A percentile compares a stretch with the other conserved stretches of the same genome.
Evolutionary conservation across 1,284 basidiomycete genomes (phyloP).

Genomic region (Salmacisia buchloeana): DNA sequence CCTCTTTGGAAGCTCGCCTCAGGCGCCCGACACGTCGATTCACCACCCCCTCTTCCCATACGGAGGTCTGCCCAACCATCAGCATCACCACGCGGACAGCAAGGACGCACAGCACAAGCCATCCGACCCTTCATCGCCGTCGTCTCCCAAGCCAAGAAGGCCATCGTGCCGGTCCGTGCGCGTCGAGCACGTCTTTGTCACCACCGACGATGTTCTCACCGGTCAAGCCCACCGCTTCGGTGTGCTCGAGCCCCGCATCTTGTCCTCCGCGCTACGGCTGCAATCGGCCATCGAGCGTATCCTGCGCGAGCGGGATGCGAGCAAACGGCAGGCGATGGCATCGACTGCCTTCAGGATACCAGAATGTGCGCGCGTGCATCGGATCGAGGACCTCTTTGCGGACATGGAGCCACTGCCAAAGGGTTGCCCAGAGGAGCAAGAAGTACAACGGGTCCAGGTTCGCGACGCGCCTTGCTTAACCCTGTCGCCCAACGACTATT

Average conservation of each 20-base stretch:
- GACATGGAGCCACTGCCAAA: neutral
- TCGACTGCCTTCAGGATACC: neutral
- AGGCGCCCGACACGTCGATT: neutral
- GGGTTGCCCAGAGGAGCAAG: neutral
- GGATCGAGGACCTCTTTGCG: neutral
- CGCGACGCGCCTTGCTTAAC: slow-evolving; percentile 24
- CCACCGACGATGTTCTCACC: slow-evolving; percentile 41
- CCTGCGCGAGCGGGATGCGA: neutral
- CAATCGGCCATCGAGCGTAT: slow-evolving; percentile 29
- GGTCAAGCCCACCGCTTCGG: slow-evolving; percentile 38
- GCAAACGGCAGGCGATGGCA: neutral
- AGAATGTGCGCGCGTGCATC: slow-evolving; percentile 3
- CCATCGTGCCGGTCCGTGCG: slow-evolving; percentile 21
- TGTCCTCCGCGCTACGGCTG: slow-evolving; percentile 35
- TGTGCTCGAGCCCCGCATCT: slow-evolving; percentile 34
- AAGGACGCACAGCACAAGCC: neutral
- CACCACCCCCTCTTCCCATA: neutral
- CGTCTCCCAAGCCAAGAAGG: slow-evolving; percentile 6
- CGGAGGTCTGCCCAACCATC: neutral
- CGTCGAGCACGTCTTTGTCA: slow-evolving; percentile 45
- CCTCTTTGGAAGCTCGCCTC: slow-evolving; percentile 13
- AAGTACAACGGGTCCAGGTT: neutral
- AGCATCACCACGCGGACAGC: neutral
- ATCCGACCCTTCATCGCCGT: slow-evolving; percentile 15
- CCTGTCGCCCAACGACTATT: slow-evolving; percentile 43